These are phyloP conservation scores for Sclerotinia spermophila DNA, from an alignment of 2,329 filamentous ascomycete species.

Conservation along the genomic window DNA sequence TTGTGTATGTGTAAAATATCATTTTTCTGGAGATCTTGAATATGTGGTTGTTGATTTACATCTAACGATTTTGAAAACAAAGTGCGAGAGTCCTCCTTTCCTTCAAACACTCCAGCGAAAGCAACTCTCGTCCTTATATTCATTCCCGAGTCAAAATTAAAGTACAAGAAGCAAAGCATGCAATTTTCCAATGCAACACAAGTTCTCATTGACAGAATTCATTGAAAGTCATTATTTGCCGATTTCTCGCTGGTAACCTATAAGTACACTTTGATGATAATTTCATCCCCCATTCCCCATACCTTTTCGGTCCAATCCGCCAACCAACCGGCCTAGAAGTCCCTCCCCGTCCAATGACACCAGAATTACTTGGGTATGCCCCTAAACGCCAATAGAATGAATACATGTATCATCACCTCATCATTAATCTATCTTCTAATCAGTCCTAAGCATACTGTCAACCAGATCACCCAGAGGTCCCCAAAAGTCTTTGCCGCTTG, in stretches of 20 bases:
- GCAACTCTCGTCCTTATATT: background rate
- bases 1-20: background rate
- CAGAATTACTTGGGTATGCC: constrained; percentile 14
- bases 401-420: constrained; percentile 20
- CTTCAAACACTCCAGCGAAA: background rate
- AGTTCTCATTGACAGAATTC: background rate
- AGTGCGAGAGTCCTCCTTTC: background rate
- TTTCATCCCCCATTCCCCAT: constrained; percentile 9
- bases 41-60: background rate
- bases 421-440: constrained; percentile 40
- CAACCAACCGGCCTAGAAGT: constrained; percentile 19
- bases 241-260: constrained; percentile 16
- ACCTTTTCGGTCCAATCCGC: background rate
- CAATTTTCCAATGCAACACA: background rate
- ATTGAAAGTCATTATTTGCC: constrained; percentile 10
- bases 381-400: constrained; percentile 32
- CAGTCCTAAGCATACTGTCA: constrained; percentile 94
- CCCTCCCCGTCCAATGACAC: constrained; percentile 14
- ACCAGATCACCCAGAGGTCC: constrained; percentile 92
- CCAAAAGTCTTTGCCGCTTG: constrained; percentile 95
- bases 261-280: constrained; percentile 13
- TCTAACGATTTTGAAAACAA: background rate
- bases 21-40: background rate
- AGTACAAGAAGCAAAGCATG: background rate
- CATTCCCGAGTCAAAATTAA: background rate